Conservation (phyloP, 257 asterid species). For the Solanum neorickii region DNA sequence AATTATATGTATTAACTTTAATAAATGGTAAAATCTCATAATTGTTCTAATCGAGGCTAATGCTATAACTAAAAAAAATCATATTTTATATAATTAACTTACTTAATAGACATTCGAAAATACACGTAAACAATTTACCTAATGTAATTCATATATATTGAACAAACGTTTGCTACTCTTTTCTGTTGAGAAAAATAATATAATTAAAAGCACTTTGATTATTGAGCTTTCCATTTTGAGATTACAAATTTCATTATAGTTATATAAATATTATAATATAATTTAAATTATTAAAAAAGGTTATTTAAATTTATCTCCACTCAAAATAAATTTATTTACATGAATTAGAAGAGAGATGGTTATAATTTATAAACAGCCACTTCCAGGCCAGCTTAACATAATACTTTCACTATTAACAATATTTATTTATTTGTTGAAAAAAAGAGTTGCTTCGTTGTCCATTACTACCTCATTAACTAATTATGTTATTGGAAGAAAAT, state of each 20-base stretch:
- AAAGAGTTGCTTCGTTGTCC: background rate
- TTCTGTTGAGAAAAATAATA: background rate
- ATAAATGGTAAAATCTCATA: too few relatives aligned
- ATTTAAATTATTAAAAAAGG: background rate
- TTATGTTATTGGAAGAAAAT: background rate
- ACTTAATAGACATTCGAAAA: too few relatives aligned
- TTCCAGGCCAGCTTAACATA: background rate
- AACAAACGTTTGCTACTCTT: background rate
- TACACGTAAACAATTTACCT: too few relatives aligned
- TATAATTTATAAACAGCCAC: background rate
- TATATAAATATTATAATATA: background rate
- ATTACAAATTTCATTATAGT: background rate
- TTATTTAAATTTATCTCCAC: background rate
- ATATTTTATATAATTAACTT: background rate
- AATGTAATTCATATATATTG: background rate
- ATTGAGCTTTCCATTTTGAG: background rate
- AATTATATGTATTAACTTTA: too few relatives aligned
- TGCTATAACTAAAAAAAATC: too few relatives aligned
- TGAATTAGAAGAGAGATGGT: background rate
- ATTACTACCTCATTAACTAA: background rate
- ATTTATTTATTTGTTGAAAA: background rate
- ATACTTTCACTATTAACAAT: background rate
- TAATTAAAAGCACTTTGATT: too few relatives aligned
- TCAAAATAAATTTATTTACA: background rate
- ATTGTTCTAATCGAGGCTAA: accelerated